phyloP scores from a whole-genome alignment of 352 stramenopile genomes.

The Phytophthora capsici region DNA sequence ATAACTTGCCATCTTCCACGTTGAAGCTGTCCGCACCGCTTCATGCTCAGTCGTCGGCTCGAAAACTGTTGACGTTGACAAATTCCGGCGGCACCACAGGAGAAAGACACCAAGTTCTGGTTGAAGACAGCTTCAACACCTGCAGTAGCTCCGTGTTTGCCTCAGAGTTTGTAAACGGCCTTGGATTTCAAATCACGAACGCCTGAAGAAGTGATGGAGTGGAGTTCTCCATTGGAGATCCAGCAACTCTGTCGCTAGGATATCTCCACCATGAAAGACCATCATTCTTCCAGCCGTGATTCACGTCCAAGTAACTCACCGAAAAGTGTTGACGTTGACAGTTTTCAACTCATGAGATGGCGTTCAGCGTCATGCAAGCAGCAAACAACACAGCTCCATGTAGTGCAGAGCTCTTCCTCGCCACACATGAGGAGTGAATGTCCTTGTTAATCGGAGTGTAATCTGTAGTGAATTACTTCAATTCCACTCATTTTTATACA shows the following conservation, averaged over 20 bases:
- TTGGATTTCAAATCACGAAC: conserved; percentile 24
- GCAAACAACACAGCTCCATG: not conserved
- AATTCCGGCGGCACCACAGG: conserved; percentile 23
- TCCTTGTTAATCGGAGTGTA: too few relatives aligned
- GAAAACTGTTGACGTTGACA: conserved; percentile 46
- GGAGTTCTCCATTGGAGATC: too few relatives aligned
- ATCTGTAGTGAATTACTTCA: too few relatives aligned
- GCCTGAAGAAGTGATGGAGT: not conserved
- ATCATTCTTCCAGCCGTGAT: conserved; percentile 16
- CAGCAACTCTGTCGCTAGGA: too few relatives aligned
- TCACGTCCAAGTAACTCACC: conserved; percentile 14
- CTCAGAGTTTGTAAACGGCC: conserved; percentile 27
- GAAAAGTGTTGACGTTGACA: conserved; percentile 36
- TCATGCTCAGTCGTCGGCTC: conserved; percentile 24
- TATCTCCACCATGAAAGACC: conserved; percentile 1
- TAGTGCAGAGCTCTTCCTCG: too few relatives aligned
- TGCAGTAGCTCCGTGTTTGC: too few relatives aligned
- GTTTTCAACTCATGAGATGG: not conserved
- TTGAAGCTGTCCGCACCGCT: conserved; percentile 36
- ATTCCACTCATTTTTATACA: too few relatives aligned
- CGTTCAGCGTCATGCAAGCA: not conserved
- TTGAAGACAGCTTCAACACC: conserved; percentile 27
- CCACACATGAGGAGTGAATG: too few relatives aligned
- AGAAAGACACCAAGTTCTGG: not conserved
- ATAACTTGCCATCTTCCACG: conserved; percentile 22